Percentiles rank a stretch among this genome's conserved stretches.
phyloP scores from a whole-genome alignment of 352 stramenopile species.

The Globisporangium mamillatum region DNA sequence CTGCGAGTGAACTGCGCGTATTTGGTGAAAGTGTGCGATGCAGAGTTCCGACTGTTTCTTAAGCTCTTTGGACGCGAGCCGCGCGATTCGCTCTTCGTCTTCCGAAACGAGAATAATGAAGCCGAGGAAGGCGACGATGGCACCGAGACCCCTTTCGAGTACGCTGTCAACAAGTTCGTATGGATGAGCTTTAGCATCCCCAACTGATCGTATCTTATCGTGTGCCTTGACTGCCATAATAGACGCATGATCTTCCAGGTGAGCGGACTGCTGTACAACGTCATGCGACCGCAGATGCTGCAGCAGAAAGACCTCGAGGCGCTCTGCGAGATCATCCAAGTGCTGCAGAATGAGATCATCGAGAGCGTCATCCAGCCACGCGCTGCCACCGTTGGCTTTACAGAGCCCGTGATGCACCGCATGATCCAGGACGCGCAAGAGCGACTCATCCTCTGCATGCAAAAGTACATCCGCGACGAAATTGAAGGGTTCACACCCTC shows the following conservation, averaged over 20 bases:
- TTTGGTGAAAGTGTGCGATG: slow-evolving; percentile 68
- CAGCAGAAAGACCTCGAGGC: slow-evolving; percentile 73
- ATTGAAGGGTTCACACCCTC: slow-evolving; percentile 74
- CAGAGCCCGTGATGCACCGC: slow-evolving; percentile 75
- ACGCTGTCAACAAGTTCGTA: slow-evolving; percentile 16
- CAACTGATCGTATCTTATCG: background rate
- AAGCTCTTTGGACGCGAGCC: slow-evolving; percentile 69
- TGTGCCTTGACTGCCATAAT: background rate
- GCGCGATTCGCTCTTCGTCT: slow-evolving; percentile 51
- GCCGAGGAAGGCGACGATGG: slow-evolving; percentile 37
- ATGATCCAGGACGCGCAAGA: slow-evolving; percentile 86
- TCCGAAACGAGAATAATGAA: slow-evolving; percentile 30
- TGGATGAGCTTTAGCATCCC: background rate
- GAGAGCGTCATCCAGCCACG: slow-evolving; percentile 65
- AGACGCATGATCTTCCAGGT: slow-evolving; percentile 80
- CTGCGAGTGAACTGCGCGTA: slow-evolving; percentile 64
- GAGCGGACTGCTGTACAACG: slow-evolving; percentile 69
- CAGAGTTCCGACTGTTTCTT: slow-evolving; percentile 68
- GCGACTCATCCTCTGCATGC: slow-evolving; percentile 77
- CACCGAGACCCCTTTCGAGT: slow-evolving; percentile 70
- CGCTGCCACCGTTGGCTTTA: slow-evolving; percentile 41
- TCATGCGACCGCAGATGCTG: slow-evolving; percentile 61
- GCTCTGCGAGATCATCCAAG: slow-evolving; percentile 77
- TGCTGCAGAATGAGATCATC: slow-evolving; percentile 74
- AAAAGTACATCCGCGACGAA: slow-evolving; percentile 83